phyloP scores from a whole-genome alignment of 164 flowering plant species.

The Protea cynaroides region DNA sequence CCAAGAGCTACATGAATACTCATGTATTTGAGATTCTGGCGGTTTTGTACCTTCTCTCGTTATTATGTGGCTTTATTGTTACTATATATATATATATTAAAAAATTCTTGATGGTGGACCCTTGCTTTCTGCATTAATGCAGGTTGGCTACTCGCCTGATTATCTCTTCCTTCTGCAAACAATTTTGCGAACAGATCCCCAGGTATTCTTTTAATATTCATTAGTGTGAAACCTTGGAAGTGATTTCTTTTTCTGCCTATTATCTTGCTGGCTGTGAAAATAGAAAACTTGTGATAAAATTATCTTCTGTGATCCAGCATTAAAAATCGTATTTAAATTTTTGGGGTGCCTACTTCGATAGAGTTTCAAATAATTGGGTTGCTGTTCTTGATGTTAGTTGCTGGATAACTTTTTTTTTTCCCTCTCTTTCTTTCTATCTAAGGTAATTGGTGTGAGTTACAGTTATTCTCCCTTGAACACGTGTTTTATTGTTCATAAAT shows the following conservation, averaged over 20 bases:
- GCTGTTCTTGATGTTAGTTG: too few species aligned
- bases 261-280: neutral
- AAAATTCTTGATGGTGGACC: neutral
- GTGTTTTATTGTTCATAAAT: too few species aligned
- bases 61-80: neutral
- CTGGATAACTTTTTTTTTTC: too few species aligned
- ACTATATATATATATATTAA: neutral
- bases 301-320: too few species aligned
- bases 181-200: slow-evolving; percentile 92
- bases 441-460: too few species aligned
- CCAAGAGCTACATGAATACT: neutral
- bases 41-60: too few species aligned
- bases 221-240: neutral
- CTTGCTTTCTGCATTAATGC: slow-evolving; percentile 15
- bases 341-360: too few species aligned
- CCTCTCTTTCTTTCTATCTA: too few species aligned
- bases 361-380: too few species aligned
- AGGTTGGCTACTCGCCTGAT: slow-evolving; percentile 99
- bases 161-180: slow-evolving; percentile 96
- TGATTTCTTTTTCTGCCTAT: neutral
- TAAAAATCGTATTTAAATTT: too few species aligned
- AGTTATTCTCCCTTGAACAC: too few species aligned
- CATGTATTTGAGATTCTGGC: neutral
- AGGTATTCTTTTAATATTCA: slow-evolving; percentile 41
- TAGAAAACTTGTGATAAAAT: neutral